phyloP scores from a whole-genome alignment of 208 protist genomes.

The Crithidia sp. region DNA sequence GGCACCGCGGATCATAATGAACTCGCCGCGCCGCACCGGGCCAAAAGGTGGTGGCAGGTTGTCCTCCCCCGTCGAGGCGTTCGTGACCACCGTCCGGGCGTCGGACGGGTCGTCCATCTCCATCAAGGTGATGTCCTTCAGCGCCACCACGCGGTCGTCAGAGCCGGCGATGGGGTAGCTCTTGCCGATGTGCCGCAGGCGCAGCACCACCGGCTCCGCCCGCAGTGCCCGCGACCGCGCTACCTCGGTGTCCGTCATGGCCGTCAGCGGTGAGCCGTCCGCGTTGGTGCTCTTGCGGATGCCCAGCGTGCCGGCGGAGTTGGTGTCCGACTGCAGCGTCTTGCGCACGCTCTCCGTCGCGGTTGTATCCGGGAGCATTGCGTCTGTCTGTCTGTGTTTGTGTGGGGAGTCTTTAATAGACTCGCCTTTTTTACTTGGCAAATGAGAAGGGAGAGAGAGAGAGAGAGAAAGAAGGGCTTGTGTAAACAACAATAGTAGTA shows the following conservation, averaged over 20 bases:
- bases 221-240: slow-evolving; percentile 31
- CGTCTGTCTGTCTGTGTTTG: not conserved
- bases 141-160: slow-evolving; percentile 57
- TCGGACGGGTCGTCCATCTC: slow-evolving; percentile 29
- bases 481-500: too few relatives aligned
- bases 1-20: slow-evolving; percentile 97
- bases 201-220: slow-evolving; percentile 60
- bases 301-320: not conserved
- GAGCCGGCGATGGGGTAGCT: slow-evolving; percentile 68
- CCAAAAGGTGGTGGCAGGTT: slow-evolving; percentile 45
- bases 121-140: slow-evolving; percentile 67
- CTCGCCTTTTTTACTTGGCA: too few relatives aligned
- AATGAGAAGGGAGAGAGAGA: not conserved
- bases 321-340: not conserved
- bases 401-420: not conserved
- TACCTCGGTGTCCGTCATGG: not conserved
- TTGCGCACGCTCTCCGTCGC: not conserved
- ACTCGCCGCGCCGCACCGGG: slow-evolving; percentile 92
- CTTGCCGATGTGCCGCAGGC: slow-evolving; percentile 68
- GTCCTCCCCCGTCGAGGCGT: not conserved
- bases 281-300: slow-evolving; percentile 5
- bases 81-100: not conserved
- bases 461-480: not conserved
- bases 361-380: slow-evolving; percentile 3
- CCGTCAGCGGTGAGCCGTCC: not conserved